phyloP scores from a whole-genome alignment of 371 early-diverging fungal species.

The Capillidium heterosporum region DNA sequence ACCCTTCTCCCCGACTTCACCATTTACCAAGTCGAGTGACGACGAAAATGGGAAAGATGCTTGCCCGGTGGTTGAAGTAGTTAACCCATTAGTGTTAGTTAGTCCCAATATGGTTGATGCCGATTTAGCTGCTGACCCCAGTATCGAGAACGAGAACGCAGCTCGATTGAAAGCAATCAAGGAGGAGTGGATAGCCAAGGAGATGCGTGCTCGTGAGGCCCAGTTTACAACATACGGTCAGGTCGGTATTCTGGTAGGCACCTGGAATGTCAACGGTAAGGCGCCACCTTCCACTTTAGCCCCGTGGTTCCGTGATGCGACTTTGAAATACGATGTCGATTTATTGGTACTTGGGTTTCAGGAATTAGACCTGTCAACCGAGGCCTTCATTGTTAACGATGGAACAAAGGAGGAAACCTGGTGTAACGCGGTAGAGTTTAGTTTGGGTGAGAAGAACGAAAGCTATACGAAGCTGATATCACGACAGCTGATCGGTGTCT shows the following conservation, averaged over 20 bases:
- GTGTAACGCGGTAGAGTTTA: conserved; percentile 47
- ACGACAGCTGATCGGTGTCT: conserved; percentile 68
- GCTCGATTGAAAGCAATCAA: conserved; percentile 21
- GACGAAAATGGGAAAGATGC: neutral
- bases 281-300: conserved; percentile 30
- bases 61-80: neutral
- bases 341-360: conserved; percentile 72
- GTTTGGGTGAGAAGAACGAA: conserved; percentile 25
- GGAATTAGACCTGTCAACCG: conserved; percentile 70
- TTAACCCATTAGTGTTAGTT: neutral
- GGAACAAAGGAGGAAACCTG: conserved; percentile 58
- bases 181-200: conserved; percentile 34
- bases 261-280: conserved; percentile 84
- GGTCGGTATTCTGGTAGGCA: conserved; percentile 55
- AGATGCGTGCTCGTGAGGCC: conserved; percentile 26
- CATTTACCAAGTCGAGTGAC: neutral
- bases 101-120: neutral
- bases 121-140: conserved; percentile 3
- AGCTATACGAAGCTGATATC: conserved; percentile 40
- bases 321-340: conserved; percentile 30
- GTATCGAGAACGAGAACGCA: conserved; percentile 6
- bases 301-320: conserved; percentile 35
- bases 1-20: neutral
- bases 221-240: conserved; percentile 26
- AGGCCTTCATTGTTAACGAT: conserved; percentile 66